phyloP scores from a whole-genome alignment of 306 rosid genomes.

The Cicer bijugum region DNA sequence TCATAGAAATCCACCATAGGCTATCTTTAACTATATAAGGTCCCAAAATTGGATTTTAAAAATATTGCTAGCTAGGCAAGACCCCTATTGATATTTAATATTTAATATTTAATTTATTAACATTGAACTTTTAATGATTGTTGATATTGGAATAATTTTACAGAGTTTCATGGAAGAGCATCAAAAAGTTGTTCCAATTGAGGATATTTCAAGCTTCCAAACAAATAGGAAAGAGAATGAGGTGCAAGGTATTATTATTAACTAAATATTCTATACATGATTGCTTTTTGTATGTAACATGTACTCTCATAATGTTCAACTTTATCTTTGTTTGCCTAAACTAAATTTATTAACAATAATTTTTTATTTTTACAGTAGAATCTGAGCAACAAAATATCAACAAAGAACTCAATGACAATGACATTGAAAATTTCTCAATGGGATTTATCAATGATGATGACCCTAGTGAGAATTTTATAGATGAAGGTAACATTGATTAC shows the following conservation, averaged over 20 bases:
- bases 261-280: neutral
- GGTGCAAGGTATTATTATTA: constrained; percentile 58
- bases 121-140: neutral
- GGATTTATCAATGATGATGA: constrained; percentile 69
- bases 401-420: constrained; percentile 53
- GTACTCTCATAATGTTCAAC: neutral
- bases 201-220: constrained; percentile 63
- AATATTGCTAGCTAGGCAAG: neutral
- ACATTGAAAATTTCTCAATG: constrained; percentile 62
- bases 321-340: neutral
- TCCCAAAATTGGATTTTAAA: neutral
- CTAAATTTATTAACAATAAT: neutral
- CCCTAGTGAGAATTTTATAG: constrained; percentile 56
- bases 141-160: constrained; percentile 14
- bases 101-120: neutral
- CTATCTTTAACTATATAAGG: neutral
- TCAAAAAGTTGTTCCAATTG: constrained; percentile 68
- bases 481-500: constrained; percentile 56
- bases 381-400: constrained; percentile 47
- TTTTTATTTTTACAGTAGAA: constrained; percentile 39
- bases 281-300: neutral
- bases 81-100: constrained; percentile 5
- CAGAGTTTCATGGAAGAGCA: constrained; percentile 76
- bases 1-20: neutral
- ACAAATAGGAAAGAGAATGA: constrained; percentile 56